A percentile compares a stretch with the other conserved stretches of the same genome.
Conservation (phyloP, 2,329 filamentous ascomycete genomes). For the Parascedosporium putredinis region DNA sequence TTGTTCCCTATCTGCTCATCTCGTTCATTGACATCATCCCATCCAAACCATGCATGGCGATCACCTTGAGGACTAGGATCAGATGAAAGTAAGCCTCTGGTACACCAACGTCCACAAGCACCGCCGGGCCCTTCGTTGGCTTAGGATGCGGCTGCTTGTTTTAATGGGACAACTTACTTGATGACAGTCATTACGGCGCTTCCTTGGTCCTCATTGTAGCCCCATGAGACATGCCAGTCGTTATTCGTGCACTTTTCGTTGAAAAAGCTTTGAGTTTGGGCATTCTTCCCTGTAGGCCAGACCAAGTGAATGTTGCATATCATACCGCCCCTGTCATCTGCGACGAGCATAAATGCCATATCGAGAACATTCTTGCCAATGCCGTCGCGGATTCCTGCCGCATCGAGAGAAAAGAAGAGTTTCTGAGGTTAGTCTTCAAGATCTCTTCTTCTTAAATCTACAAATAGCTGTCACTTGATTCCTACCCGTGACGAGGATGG, state of each 20-base stretch:
- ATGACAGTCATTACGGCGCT: conserved; percentile 20
- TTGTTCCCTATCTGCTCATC: conserved; percentile 11
- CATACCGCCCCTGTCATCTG: background rate
- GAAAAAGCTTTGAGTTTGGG: conserved; percentile 17
- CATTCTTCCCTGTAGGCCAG: conserved; percentile 8
- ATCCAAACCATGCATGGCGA: conserved; percentile 18
- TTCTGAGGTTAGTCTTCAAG: no score
- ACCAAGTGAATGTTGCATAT: background rate
- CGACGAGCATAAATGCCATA: background rate
- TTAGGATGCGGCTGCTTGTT: no score
- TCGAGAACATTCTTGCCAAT: background rate
- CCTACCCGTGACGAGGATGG: no score
- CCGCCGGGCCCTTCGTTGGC: no score
- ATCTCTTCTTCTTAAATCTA: no score
- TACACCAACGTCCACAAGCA: background rate
- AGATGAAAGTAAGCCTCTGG: background rate
- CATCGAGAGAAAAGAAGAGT: background rate
- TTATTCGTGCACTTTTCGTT: conserved; percentile 15
- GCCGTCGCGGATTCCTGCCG: background rate
- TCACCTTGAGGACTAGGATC: conserved; percentile 7
- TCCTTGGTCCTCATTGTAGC: conserved; percentile 19
- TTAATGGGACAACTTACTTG: conserved; percentile 18
- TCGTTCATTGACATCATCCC: conserved; percentile 15
- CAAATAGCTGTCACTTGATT: no score
- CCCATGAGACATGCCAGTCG: conserved; percentile 22